Evolutionary conservation across 2,329 filamentous ascomycete species (phyloP).

Genomic region (Knoxdaviesia proteae): DNA sequence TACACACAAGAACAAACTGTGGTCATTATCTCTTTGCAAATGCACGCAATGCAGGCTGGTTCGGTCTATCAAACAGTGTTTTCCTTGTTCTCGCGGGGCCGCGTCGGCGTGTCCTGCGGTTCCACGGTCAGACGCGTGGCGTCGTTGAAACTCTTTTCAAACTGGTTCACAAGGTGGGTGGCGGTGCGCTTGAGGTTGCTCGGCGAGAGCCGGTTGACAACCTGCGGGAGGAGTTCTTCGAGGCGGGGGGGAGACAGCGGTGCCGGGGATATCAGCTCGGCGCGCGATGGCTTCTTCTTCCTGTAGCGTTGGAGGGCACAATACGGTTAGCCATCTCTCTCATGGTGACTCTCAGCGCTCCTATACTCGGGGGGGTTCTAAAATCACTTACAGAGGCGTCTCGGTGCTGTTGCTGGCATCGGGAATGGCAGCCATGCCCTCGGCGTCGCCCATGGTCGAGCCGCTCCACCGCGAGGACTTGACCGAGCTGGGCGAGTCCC

Average conservation of each 20-base stretch:
- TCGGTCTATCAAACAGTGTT: no score
- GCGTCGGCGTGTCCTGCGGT: no score
- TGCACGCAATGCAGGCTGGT: no score
- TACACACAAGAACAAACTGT: no score
- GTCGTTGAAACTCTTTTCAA: conserved; percentile 59
- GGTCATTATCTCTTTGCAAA: no score
- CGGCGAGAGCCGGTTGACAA: conserved; percentile 51
- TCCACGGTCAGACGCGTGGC: conserved; percentile 1
- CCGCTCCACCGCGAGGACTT: conserved; percentile 44
- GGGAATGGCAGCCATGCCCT: conserved; percentile 23
- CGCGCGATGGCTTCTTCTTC: conserved; percentile 12
- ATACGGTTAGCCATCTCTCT: neutral
- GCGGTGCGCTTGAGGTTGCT: conserved; percentile 65
- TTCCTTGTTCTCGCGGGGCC: no score
- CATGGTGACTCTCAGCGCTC: conserved; percentile 1
- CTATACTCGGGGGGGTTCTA: neutral
- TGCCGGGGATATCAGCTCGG: conserved; percentile 8
- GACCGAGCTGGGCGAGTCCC: conserved; percentile 34
- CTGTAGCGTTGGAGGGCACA: conserved; percentile 6
- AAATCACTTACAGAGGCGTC: conserved; percentile 24
- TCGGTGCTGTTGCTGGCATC: conserved; percentile 25
- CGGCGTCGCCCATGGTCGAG: conserved; percentile 26
- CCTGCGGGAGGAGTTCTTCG: conserved; percentile 42
- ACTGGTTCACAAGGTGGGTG: conserved; percentile 73
- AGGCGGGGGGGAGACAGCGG: conserved; percentile 20